Conservation (phyloP, 257 asterid genomes). For the Hygrophila difformis region DNA sequence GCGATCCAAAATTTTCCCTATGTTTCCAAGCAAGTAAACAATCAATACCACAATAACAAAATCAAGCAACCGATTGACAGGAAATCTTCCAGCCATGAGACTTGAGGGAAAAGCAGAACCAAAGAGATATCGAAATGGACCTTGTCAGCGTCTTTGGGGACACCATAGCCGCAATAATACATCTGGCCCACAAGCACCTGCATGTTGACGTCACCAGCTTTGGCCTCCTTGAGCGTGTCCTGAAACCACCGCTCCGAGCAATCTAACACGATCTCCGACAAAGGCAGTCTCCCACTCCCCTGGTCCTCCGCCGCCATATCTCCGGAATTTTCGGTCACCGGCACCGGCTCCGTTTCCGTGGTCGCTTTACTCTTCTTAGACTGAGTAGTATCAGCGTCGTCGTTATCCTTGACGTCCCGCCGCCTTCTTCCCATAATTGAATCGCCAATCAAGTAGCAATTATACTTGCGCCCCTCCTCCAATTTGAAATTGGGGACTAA, state of each 20-base stretch:
- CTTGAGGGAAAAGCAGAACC: background rate
- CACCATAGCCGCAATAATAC: conserved; percentile 61
- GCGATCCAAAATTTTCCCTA: conserved; percentile 61
- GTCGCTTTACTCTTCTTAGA: conserved; percentile 10
- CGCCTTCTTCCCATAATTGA: conserved; percentile 15
- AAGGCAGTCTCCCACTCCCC: conserved; percentile 27
- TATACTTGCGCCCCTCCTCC: too few species aligned
- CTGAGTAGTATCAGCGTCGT: too few species aligned
- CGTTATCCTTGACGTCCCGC: conserved; percentile 12
- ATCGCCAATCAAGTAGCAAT: too few species aligned
- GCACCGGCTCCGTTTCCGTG: conserved; percentile 15
- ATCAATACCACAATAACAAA: background rate
- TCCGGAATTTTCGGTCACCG: conserved; percentile 22
- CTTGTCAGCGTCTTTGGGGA: conserved; percentile 47
- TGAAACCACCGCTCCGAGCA: conserved; percentile 63
- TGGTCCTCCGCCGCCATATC: conserved; percentile 19
- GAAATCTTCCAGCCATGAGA: conserved; percentile 3
- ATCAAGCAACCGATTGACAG: background rate
- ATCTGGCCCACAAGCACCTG: conserved; percentile 75
- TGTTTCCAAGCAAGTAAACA: conserved; percentile 17
- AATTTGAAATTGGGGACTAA: too few species aligned
- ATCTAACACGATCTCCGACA: conserved; percentile 61
- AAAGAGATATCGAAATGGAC: conserved; percentile 15
- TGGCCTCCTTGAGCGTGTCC: conserved; percentile 73
- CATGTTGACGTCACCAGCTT: conserved; percentile 61